Base-by-base conservation (phyloP, 176 grass and related monocot species). In the Canna indica region DNA sequence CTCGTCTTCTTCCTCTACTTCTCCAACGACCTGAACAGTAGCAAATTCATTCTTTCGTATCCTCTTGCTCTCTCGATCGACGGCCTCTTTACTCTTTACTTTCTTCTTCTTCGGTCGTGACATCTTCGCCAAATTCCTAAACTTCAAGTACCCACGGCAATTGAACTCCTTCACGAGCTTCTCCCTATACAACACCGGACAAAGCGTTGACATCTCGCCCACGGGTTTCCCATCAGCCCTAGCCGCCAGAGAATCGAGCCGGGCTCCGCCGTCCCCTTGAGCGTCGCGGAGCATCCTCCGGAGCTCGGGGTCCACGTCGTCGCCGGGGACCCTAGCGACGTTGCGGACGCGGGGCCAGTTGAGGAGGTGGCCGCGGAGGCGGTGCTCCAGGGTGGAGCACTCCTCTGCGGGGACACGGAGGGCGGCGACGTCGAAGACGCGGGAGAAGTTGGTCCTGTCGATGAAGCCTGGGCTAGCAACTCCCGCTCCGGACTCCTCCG, bases 271-370 rank as follows among this genome's bases (percentile, higher is more conserved):
- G 25, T 73, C 70, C 56, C 87, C 72, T 10, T 58, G 59, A 54
- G 35, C 29, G 35, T 57, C 60, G 20, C 46, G 74, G 39, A 85
- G 66, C 47, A 85, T 67, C 58, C 71, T 76, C 54, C 56, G 54
- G 17, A 81, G 27, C 36, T 68, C 64, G 18, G 73, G 78, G 52
- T 85, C 83, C 22, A 85, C 62, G 31, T 96, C 83, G 82, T 91
- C 93, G 24, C 83, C 71, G 20, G 79, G 66, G 5, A 87, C 81
- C 70, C 83, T 86, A 0, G 77, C 86, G 42, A 91, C 39, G 70
- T 96, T 91, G 45, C 81, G 88, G 36, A 96, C 80, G 68, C 88
- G 81, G 8, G 86, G 93, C 93, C 88, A 96, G 73, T 96, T 91
- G 74, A 96, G 93, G 56, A 96, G 86, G 81, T 96, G 93, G 8